A percentile compares a stretch with the other conserved stretches of the same genome.
Evolutionary conservation across 2,329 filamentous ascomycete genomes (phyloP).

Genomic region (Xylaria polymorpha): DNA sequence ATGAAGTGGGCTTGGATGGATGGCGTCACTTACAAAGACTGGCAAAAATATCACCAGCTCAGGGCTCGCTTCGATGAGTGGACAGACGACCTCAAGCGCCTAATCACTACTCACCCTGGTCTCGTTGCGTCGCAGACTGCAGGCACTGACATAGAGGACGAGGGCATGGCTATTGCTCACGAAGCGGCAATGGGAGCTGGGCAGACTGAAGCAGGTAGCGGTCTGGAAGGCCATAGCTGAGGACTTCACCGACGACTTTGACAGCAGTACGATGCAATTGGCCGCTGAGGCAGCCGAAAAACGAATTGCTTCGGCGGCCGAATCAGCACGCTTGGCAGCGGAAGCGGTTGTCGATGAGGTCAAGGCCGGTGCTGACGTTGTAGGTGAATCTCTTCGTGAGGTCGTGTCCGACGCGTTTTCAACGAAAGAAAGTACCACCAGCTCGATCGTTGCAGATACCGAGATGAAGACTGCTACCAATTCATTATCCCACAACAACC

Average conservation of each 20-base stretch:
- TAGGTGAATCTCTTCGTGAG: slow-evolving; percentile 42
- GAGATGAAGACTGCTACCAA: slow-evolving; percentile 49
- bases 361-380: slow-evolving; percentile 10
- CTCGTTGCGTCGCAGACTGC: slow-evolving; percentile 75
- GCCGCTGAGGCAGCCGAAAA: slow-evolving; percentile 61
- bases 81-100: slow-evolving; percentile 82
- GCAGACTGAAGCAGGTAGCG: slow-evolving; percentile 83
- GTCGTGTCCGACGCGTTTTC: slow-evolving; percentile 49
- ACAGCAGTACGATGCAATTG: slow-evolving; percentile 71
- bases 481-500: slow-evolving; percentile 39
- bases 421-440: slow-evolving; percentile 35
- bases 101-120: slow-evolving; percentile 78
- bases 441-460: slow-evolving; percentile 39
- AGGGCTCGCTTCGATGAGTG: slow-evolving; percentile 86
- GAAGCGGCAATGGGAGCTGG: slow-evolving; percentile 81
- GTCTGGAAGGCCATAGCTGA: slow-evolving; percentile 82
- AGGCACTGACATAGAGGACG: slow-evolving; percentile 76
- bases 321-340: slow-evolving; percentile 33
- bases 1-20: slow-evolving; percentile 98
- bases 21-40: slow-evolving; percentile 95
- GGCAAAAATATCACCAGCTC: slow-evolving; percentile 92
- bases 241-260: slow-evolving; percentile 83
- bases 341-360: slow-evolving; percentile 9
- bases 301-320: slow-evolving; percentile 47
- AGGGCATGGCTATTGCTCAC: slow-evolving; percentile 83